Evolutionary conservation across 495 filamentous ascomycete species (phyloP).

Genomic region (Elaphomyces granulatus): DNA sequence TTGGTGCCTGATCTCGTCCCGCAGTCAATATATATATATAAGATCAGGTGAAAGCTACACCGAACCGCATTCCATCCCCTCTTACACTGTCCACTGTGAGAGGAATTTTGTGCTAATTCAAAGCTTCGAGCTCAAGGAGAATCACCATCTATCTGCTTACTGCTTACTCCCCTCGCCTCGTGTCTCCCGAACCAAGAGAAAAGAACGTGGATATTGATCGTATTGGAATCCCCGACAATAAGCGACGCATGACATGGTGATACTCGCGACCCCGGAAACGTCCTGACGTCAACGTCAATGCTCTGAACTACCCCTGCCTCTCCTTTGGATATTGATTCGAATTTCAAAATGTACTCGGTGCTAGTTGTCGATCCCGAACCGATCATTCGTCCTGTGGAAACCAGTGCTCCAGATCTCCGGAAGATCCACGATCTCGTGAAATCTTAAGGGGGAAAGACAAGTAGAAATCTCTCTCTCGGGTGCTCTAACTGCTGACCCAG

Average conservation of each 20-base stretch:
- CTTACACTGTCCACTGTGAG: no score
- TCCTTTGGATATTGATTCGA: constrained; percentile 3
- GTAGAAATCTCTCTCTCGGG: no score
- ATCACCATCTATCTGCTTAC: not conserved
- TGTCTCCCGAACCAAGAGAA: not conserved
- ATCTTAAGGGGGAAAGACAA: no score
- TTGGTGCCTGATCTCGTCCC: no score
- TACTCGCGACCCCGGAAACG: not conserved
- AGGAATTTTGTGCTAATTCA: no score
- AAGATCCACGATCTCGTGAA: constrained; percentile 11
- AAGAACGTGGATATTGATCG: not conserved
- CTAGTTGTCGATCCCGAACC: constrained; percentile 16
- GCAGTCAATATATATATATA: no score
- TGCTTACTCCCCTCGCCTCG: not conserved
- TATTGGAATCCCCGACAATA: constrained; percentile 1
- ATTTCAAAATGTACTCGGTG: constrained; percentile 23
- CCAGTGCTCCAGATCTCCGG: constrained; percentile 15
- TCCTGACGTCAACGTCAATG: no score
- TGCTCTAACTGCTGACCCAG: no score
- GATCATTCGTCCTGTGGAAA: constrained; percentile 19
- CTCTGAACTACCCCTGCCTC: constrained; percentile 1
- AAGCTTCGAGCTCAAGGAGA: no score
- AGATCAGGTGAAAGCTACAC: no score
- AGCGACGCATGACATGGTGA: not conserved
- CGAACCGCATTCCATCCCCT: no score